Percentiles rank a stretch among this genome's conserved stretches.
Conservation (phyloP, 202 grass and related monocot genomes). For the Sporobolus alterniflorus region DNA sequence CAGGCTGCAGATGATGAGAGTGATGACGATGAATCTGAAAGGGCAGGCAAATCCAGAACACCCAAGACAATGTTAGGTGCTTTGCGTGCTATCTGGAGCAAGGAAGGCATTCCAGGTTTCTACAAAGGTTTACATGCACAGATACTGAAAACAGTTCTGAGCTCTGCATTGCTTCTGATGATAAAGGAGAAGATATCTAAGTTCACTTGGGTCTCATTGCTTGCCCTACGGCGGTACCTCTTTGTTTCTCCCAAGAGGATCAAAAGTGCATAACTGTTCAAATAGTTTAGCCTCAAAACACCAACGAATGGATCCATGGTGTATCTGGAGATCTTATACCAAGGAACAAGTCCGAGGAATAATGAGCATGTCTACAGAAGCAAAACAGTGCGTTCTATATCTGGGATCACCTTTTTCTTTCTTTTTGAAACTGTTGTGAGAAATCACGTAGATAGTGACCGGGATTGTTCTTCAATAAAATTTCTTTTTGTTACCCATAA, state of each 20-base stretch:
- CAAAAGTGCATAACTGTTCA: constrained; percentile 46
- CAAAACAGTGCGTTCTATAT: not conserved
- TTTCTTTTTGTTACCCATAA: constrained; percentile 6
- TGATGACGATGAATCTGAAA: constrained; percentile 40
- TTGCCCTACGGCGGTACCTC: constrained; percentile 70
- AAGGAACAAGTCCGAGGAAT: constrained; percentile 36
- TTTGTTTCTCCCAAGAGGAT: constrained; percentile 77
- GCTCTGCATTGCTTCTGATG: constrained; percentile 96
- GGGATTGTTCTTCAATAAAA: constrained; percentile 36
- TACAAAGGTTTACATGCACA: constrained; percentile 95
- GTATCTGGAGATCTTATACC: constrained; percentile 14
- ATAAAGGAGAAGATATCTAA: constrained; percentile 98
- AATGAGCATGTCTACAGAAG: not conserved
- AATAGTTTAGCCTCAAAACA: not conserved
- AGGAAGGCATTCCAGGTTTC: constrained; percentile 91
- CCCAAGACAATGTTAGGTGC: constrained; percentile 79
- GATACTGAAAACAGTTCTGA: constrained; percentile 96
- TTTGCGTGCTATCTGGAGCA: constrained; percentile 82
- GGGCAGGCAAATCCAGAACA: constrained; percentile 40
- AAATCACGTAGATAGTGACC: not conserved
- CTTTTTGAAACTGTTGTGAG: not conserved
- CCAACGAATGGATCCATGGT: not conserved
- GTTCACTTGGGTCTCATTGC: constrained; percentile 87
- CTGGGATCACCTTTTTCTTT: no score
- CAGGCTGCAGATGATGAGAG: constrained; percentile 74